These are phyloP conservation scores for Geotrichum bryndzae DNA, from an alignment of 1,139 yeast species.

Conservation along the genomic window DNA sequence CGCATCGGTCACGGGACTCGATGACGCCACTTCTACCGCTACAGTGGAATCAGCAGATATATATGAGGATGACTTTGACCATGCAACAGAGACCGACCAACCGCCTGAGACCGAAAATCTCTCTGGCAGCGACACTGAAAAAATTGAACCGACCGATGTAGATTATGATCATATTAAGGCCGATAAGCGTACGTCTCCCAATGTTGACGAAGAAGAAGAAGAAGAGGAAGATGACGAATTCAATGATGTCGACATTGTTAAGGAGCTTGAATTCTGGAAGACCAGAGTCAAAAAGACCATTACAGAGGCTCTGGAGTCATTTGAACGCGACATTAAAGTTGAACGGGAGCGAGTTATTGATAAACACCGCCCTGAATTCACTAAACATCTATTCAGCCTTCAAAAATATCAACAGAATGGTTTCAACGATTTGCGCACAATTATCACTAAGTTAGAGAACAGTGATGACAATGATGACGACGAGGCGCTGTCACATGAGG, in stretches of 20 bases:
- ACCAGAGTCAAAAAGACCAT: conserved; percentile 28
- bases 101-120: neutral
- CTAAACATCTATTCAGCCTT: conserved; percentile 24
- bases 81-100: neutral
- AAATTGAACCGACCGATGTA: neutral
- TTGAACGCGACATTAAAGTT: conserved; percentile 30
- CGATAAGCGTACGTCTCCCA: neutral
- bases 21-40: conserved; percentile 4
- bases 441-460: neutral
- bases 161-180: neutral
- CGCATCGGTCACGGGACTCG: conserved; percentile 9
- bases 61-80: neutral
- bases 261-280: conserved; percentile 24
- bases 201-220: neutral
- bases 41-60: neutral
- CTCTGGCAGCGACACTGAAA: neutral
- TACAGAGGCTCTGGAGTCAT: conserved; percentile 30
- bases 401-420: conserved; percentile 21
- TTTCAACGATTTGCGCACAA: neutral
- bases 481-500: conserved; percentile 23
- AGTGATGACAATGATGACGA: conserved; percentile 19
- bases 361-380: conserved; percentile 25
- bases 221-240: neutral
- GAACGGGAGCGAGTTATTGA: conserved; percentile 26
- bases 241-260: neutral